phyloP scores from a whole-genome alignment of 2,329 filamentous ascomycete genomes.

The Orbilia oligospora region DNA sequence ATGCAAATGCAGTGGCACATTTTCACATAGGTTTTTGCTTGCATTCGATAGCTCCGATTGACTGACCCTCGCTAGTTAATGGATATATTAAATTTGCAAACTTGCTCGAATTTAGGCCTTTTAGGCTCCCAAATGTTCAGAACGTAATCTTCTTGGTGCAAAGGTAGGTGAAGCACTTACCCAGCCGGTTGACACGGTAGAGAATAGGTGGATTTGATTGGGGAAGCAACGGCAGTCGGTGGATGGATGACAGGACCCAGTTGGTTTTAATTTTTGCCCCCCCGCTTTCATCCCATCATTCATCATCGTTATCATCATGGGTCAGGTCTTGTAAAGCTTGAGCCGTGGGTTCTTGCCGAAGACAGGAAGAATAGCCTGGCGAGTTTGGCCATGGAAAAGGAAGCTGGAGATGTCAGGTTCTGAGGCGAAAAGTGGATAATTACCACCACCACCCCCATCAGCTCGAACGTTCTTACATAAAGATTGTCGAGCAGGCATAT shows the following conservation, averaged over 20 bases:
- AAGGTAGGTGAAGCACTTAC: constrained; percentile 2
- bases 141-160: constrained; percentile 32
- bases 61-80: background rate
- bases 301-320: background rate
- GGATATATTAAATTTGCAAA: background rate
- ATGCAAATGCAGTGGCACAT: constrained; percentile 27
- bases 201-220: constrained; percentile 25
- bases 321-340: constrained; percentile 13
- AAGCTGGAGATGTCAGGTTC: constrained; percentile 10
- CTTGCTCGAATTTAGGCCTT: constrained; percentile 18
- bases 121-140: constrained; percentile 34
- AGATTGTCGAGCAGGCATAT: constrained; percentile 34
- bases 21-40: constrained; percentile 30
- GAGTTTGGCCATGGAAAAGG: background rate
- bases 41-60: constrained; percentile 12
- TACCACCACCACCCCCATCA: background rate
- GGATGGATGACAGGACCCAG: background rate
- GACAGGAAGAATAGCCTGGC: constrained; percentile 32
- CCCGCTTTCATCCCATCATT: constrained; percentile 48
- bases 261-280: background rate
- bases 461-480: background rate
- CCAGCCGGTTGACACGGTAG: constrained; percentile 5
- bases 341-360: constrained; percentile 44
- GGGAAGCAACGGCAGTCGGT: background rate
- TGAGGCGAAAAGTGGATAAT: constrained; percentile 28